A percentile compares a stretch with the other conserved stretches of the same genome.
Conservation (phyloP, 495 filamentous ascomycete species). For the Lophiotrema nucula region DNA sequence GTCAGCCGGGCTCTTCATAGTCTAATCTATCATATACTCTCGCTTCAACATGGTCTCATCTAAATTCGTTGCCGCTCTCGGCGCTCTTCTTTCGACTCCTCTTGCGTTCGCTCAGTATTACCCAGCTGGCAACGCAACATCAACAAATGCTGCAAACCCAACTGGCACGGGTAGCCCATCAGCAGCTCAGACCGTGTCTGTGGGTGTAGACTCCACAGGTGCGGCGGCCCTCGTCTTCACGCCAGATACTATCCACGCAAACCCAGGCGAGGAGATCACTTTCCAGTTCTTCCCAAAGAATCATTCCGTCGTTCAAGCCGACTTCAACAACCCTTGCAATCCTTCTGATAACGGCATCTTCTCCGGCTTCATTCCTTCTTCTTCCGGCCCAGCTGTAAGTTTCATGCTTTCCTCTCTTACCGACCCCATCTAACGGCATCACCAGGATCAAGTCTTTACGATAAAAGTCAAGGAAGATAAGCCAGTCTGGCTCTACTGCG, state of each 20-base stretch:
- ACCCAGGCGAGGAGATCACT: conserved; percentile 54
- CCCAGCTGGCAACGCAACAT: not conserved
- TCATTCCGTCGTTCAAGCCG: conserved; percentile 60
- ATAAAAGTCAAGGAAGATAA: conserved; percentile 32
- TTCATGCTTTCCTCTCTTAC: not conserved
- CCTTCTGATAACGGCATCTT: conserved; percentile 44
- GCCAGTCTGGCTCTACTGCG: conserved; percentile 40
- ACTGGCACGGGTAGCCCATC: conserved; percentile 1
- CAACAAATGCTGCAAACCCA: not conserved
- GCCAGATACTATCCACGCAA: conserved; percentile 53
- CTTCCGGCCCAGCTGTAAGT: conserved; percentile 11
- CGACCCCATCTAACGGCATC: not conserved
- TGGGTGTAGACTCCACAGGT: conserved; percentile 53
- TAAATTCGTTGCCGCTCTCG: conserved; percentile 18
- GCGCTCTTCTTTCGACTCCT: not conserved
- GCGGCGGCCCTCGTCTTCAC: conserved; percentile 50
- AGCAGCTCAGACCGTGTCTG: conserved; percentile 48
- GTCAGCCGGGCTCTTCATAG: no score
- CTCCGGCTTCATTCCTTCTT: conserved; percentile 24
- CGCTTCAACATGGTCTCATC: conserved; percentile 15
- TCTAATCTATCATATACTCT: no score
- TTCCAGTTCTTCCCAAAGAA: conserved; percentile 64
- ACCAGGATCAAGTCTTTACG: conserved; percentile 30
- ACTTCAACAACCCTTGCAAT: conserved; percentile 57
- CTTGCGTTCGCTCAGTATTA: conserved; percentile 1